These are phyloP conservation scores for Chaetomidium leptoderma DNA, from an alignment of 495 filamentous ascomycete genomes.

Conservation along the genomic window DNA sequence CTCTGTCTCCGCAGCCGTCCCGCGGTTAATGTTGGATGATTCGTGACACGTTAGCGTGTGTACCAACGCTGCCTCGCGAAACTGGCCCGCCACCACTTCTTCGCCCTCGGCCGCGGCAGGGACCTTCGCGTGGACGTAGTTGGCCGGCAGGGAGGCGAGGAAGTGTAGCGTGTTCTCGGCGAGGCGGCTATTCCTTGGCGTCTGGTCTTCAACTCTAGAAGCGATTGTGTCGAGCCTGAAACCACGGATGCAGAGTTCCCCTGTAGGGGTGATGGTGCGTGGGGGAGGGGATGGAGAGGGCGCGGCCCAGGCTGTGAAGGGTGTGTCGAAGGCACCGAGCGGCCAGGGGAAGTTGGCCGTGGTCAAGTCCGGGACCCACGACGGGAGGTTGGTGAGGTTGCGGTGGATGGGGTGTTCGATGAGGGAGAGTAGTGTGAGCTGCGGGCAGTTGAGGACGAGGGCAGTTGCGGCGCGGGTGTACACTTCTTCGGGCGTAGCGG, in stretches of 20 bases:
- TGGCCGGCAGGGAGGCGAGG: not conserved
- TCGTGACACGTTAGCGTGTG: conserved; percentile 14
- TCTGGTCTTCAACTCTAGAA: not conserved
- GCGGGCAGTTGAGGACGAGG: conserved; percentile 8
- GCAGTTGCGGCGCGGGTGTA: conserved; percentile 9
- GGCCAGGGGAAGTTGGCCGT: conserved; percentile 10
- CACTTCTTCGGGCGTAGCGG: conserved; percentile 10
- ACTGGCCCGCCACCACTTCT: not conserved
- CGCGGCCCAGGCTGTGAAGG: conserved; percentile 8
- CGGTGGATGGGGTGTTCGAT: conserved; percentile 13
- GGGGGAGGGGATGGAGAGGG: not conserved
- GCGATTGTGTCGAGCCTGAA: conserved; percentile 14
- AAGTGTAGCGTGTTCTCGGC: conserved; percentile 2
- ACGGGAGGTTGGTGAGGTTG: conserved; percentile 2
- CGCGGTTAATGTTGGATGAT: not conserved
- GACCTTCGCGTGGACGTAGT: conserved; percentile 2
- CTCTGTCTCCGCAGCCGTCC: not conserved
- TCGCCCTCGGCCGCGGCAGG: not conserved
- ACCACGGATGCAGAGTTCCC: conserved; percentile 5
- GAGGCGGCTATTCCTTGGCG: not conserved
- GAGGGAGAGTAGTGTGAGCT: conserved; percentile 12
- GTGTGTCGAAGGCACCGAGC: conserved; percentile 12
- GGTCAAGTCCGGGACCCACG: conserved; percentile 18
- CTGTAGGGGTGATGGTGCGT: not conserved
- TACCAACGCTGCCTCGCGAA: conserved; percentile 10